Conservation (phyloP, 345 rosid genomes). For the Corchorus olitorius region DNA sequence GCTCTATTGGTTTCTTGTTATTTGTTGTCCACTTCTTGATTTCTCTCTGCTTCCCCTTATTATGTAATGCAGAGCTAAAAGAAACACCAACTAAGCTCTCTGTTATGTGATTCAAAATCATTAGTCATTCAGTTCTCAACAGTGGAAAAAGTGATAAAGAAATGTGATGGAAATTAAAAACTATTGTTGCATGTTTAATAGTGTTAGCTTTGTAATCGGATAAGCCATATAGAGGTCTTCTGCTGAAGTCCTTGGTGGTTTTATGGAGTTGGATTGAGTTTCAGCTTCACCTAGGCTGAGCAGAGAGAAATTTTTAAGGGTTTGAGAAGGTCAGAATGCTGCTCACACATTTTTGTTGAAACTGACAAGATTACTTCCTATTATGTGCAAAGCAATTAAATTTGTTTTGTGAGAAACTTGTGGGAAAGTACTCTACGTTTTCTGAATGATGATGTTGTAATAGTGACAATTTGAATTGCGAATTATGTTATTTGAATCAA, state of each 20-base stretch:
- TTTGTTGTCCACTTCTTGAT: neutral
- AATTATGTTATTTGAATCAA: neutral
- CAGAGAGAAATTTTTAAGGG: neutral
- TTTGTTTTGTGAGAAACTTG: constrained; percentile 4
- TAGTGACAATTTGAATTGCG: neutral
- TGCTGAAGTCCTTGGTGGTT: neutral
- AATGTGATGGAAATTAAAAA: neutral
- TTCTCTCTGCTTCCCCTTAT: neutral
- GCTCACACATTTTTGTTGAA: neutral
- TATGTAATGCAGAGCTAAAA: neutral
- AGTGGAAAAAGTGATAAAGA: neutral
- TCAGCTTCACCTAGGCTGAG: neutral
- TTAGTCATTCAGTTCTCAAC: neutral
- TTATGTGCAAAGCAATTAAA: neutral
- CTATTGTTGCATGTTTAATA: neutral
- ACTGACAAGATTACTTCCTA: neutral
- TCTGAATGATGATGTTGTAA: neutral
- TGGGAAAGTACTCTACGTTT: neutral
- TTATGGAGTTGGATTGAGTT: neutral
- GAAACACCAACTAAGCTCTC: constrained; percentile 5
- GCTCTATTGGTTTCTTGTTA: neutral
- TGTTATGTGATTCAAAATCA: neutral
- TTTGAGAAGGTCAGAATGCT: neutral
- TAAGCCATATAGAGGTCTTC: neutral
- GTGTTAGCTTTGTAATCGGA: neutral